These are phyloP conservation scores for Tolypocladium nubicola DNA, from an alignment of 2,329 filamentous ascomycete species.

Conservation along the genomic window DNA sequence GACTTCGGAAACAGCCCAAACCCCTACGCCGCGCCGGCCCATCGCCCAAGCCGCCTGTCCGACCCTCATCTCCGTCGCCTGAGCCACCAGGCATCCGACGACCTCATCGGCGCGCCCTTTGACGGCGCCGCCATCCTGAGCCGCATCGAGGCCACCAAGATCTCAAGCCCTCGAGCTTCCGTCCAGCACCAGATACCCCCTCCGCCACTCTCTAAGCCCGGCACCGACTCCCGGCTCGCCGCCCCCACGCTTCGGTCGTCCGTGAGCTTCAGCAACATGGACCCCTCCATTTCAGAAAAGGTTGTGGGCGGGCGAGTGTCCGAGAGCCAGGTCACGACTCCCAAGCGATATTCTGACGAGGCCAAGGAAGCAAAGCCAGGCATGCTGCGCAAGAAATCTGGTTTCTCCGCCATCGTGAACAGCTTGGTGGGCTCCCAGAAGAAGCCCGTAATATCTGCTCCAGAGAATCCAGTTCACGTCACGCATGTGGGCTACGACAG, in stretches of 20 bases:
- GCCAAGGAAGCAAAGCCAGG: conserved; percentile 49
- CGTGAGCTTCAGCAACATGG: conserved; percentile 36
- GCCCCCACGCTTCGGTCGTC: conserved; percentile 54
- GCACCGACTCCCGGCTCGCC: conserved; percentile 37
- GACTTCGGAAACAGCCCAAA: conserved; percentile 21
- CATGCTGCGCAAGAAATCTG: conserved; percentile 71
- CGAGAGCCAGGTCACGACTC: conserved; percentile 36
- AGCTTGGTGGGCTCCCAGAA: conserved; percentile 75
- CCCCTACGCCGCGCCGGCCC: conserved; percentile 7
- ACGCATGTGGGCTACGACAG: conserved; percentile 98
- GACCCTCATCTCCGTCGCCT: conserved; percentile 7
- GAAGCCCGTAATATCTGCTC: conserved; percentile 90
- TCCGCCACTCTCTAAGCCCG: conserved; percentile 34
- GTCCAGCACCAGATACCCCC: conserved; percentile 18
- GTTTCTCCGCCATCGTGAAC: conserved; percentile 80
- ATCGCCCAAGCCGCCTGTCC: conserved; percentile 11
- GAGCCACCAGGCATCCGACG: conserved; percentile 33
- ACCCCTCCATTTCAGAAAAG: conserved; percentile 26
- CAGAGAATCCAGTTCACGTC: conserved; percentile 94
- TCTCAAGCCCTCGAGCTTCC: conserved; percentile 20
- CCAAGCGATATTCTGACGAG: conserved; percentile 76
- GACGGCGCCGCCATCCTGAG: conserved; percentile 52
- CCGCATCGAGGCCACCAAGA: conserved; percentile 44
- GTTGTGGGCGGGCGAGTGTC: conserved; percentile 17
- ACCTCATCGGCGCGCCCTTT: conserved; percentile 55